Evolutionary conservation across 2,329 filamentous ascomycete genomes (phyloP), one percentile per base, ranked within the genome.

Genomic region (Calonectria honghensis): DNA sequence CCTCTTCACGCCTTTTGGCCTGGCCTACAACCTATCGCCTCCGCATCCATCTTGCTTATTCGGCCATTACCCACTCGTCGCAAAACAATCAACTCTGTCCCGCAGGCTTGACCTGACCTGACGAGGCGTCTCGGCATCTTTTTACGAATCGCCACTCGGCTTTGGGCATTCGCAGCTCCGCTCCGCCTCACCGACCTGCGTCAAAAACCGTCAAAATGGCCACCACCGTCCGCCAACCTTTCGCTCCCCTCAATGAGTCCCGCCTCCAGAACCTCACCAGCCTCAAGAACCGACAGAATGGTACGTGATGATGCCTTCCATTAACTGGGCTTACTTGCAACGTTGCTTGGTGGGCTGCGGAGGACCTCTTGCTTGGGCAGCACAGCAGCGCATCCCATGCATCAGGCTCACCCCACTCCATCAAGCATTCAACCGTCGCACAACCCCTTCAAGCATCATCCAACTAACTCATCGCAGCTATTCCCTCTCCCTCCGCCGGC

Each of bases 201-300:
- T 29, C 59, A 39, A 31, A 32, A 11, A 18, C 52, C 16, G 20
- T 61, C 82, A 82, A 81, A 81, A 92, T 92, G 90, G 89, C 90
- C 83, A 84, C 90, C 78, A 79, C 90, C 75, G 86, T 88, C 76
- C 91, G 94, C 81, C 93, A 95, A 85, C 94, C 94, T 7, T 96
- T 96, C 84, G 94, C 92, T 82, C 93, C 93, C 64, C 88, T 96
- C 70, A 91, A 94, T 82, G 89, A 89, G 79, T 87, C 92, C 72
- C 91, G 94, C 79, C 88, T 96, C 32, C 93, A 95, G 84, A 91
- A 88, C 77, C 87, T 96, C 80, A 93, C 92, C 32, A 95, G 92
- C 85, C 86, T 93, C 66, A 96, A 96, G 88, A 96, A 96, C 85
- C 89, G 93, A 84, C 94, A 96, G 83, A 93, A 93, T 88, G 90